Evolutionary conservation across 2,329 filamentous ascomycete species (phyloP), one percentile per base, ranked within the genome.

Genomic region (Magnaporthales sp.): DNA sequence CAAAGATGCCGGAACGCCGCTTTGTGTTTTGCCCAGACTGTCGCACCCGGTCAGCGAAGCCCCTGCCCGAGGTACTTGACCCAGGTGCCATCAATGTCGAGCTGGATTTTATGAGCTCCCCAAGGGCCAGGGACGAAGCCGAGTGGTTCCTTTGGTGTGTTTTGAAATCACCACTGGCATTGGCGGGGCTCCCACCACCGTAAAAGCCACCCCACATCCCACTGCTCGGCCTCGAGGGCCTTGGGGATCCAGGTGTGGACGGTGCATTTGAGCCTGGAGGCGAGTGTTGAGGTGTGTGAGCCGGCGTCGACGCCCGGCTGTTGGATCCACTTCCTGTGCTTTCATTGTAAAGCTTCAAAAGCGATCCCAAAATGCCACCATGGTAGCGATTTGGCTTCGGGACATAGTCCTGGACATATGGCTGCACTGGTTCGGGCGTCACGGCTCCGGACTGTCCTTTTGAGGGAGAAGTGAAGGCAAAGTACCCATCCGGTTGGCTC

Each of bases 331-430:
- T 46, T 26, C 61, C 72, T 71, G 70, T 71, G 74, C 62, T 81
- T 80, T 85, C 80, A 67, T 86, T 83, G 72, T 91, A 89, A 10
- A 93, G 81, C 75, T 89, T 91, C 64, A 95, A 79, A 0, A 96
- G 79, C 0, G 88, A 89, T 2, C 89, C 88, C 1, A 96, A 79
- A 62, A 94, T 86, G 31, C 92, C 91, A 31, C 88, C 89, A 64
- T 88, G 86, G 74, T 91, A 93, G 69, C 89, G 84, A 26, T 81
- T 78, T 4, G 91, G 91, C 58, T 83, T 81, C 61, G 89, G 86
- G 22, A 91, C 84, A 72, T 91, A 91, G 31, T 84, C 75, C 73
- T 84, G 58, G 79, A 92, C 69, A 72, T 87, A 62, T 84, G 88
- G 75, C 89, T 89, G 27, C 84, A 90, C 72, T 78, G 77, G 6